Percentiles rank a stretch among this genome's conserved stretches.
Conservation (phyloP, 495 filamentous ascomycete genomes). For the Trichoderma reesei region DNA sequence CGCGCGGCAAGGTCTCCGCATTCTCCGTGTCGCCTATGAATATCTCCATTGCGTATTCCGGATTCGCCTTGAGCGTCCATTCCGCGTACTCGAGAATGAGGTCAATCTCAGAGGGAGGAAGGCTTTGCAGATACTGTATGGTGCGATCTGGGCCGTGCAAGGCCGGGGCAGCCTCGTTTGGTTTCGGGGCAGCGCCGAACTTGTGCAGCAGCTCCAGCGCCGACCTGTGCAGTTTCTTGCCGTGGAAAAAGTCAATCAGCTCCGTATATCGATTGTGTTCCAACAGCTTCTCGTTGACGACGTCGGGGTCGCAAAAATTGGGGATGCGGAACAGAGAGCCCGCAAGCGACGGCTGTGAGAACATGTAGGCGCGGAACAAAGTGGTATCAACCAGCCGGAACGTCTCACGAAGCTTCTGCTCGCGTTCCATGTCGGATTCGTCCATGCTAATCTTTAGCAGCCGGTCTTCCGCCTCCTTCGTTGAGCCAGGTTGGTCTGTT, state of each 20-base stretch:
- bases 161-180: conserved; percentile 50
- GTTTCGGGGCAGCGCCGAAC: conserved; percentile 67
- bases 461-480: conserved; percentile 42
- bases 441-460: conserved; percentile 38
- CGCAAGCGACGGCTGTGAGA: conserved; percentile 70
- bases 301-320: conserved; percentile 94
- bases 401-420: conserved; percentile 57
- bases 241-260: conserved; percentile 91
- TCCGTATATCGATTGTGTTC: conserved; percentile 86
- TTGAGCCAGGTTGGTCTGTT: conserved; percentile 41
- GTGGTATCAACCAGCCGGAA: conserved; percentile 86
- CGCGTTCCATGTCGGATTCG: conserved; percentile 51
- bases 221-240: conserved; percentile 84
- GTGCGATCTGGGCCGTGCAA: conserved; percentile 79
- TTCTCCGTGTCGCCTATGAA: conserved; percentile 93
- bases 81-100: conserved; percentile 83
- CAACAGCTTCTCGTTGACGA: conserved; percentile 85
- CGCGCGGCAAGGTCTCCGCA: conserved; percentile 76
- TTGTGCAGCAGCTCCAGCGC: conserved; percentile 73
- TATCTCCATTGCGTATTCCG: conserved; percentile 82
- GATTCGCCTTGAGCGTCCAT: conserved; percentile 70
- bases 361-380: conserved; percentile 89
- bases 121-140: conserved; percentile 78
- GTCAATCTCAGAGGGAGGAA: conserved; percentile 81
- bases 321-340: conserved; percentile 88